Percentiles rank a stretch among this genome's conserved stretches.
Conservation (phyloP, 352 stramenopile species). For the Phytophthora syringae region DNA sequence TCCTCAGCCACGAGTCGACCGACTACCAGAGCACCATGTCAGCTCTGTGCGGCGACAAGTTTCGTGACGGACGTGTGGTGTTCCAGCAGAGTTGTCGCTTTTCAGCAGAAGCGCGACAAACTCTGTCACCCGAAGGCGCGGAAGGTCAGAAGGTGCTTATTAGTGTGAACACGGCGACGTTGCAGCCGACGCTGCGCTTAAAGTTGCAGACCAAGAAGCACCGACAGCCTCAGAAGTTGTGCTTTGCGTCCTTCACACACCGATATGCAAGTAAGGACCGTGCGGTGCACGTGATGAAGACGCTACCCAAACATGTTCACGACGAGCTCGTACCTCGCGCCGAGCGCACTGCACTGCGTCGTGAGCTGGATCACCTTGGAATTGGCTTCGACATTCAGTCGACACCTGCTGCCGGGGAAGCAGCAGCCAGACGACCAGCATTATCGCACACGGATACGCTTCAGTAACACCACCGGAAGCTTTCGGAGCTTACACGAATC, state of each 20-base stretch:
- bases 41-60: constrained; percentile 45
- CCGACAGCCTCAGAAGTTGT: constrained; percentile 39
- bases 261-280: constrained; percentile 46
- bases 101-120: constrained; percentile 31
- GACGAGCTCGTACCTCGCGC: constrained; percentile 51
- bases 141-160: constrained; percentile 34
- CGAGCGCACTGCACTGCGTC: constrained; percentile 48
- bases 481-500: neutral
- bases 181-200: constrained; percentile 36
- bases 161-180: constrained; percentile 40
- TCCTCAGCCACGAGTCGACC: constrained; percentile 38
- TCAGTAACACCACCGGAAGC: neutral
- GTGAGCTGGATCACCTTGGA: constrained; percentile 59
- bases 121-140: constrained; percentile 11
- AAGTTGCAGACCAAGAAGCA: constrained; percentile 39
- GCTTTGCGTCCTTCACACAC: constrained; percentile 53
- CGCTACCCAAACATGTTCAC: constrained; percentile 57
- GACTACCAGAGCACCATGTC: constrained; percentile 49
- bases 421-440: constrained; percentile 28
- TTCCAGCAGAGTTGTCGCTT: constrained; percentile 51
- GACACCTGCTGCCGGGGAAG: neutral
- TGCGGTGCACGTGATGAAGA: too few relatives aligned
- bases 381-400: constrained; percentile 55
- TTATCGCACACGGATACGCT: constrained; percentile 55
- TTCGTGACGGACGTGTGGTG: constrained; percentile 44